Base-by-base conservation (phyloP, 176 grass and related monocot species). In the Pontederia crassipes region DNA sequence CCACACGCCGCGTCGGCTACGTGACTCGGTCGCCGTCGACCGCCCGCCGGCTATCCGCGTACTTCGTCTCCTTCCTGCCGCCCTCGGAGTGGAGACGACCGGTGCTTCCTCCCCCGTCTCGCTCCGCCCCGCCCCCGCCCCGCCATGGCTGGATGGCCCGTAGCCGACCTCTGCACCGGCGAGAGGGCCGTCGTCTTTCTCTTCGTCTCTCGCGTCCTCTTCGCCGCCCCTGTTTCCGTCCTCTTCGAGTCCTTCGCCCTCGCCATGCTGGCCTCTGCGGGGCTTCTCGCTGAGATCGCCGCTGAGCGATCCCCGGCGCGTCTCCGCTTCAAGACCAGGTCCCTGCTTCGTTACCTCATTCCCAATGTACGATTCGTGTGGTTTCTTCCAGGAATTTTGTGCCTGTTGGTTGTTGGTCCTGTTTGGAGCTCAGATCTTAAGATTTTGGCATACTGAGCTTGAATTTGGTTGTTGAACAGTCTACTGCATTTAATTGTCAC, bases 171-270 rank as follows among this genome's bases (percentile, higher is more conserved):
- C 50, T 13, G 78, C 83, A 73, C 75, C 54, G 92, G 92, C 46
- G 92, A 97, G 87, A 75, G 87, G 8, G 70, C 75, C 48, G 83
- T 97, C 60, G 84, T 97, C 20, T 71, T 90, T 70, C 73, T 97
- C 50, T 97, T 97, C 79, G 78, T 81, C 50, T 83, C 80, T 11
- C 81, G 78, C 56, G 92, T 97, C 11, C 78, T 81, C 27, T 70
- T 82, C 48, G 74, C 71, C 28, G 84, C 69, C n/a, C 92, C 92
- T 27, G 54, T 70, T 40, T 13, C 53, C 57, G 83, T 97, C 49
- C 62, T 72, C 24, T 59, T 62, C 28, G 78, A 86, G 59, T 62
- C 69, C 17, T 26, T 63, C 49, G 63, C 69, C 12, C 76, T 97
- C 51, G 65, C 49, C 60, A 9, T 79, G 59, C 81, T 91, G 27